phyloP scores from a whole-genome alignment of 2,329 filamentous ascomycete species.

The Penicillium sp. region DNA sequence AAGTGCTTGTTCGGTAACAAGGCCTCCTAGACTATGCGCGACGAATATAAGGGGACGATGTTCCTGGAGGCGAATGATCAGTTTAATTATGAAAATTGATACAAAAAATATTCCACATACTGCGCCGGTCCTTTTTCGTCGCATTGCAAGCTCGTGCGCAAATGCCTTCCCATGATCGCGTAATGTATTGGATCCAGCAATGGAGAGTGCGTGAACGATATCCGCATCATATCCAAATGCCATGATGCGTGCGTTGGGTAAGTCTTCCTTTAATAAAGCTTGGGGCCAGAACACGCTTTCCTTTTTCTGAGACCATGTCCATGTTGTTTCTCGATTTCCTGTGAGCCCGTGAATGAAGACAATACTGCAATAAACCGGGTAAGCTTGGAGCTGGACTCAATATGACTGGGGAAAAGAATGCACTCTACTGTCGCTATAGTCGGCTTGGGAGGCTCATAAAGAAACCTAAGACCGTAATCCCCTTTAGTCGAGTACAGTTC shows the following conservation, averaged over 20 bases:
- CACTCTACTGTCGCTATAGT: neutral
- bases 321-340: slow-evolving; percentile 24
- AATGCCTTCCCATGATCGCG: slow-evolving; percentile 7
- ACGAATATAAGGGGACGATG: slow-evolving; percentile 33
- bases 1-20: slow-evolving; percentile 28
- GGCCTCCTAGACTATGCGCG: slow-evolving; percentile 33
- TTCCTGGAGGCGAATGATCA: neutral
- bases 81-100: too few relatives aligned
- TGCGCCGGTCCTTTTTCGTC: neutral
- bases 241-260: slow-evolving; percentile 6
- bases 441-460: neutral
- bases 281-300: slow-evolving; percentile 18
- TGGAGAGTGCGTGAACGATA: slow-evolving; percentile 7
- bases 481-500: neutral
- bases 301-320: slow-evolving; percentile 12
- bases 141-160: neutral
- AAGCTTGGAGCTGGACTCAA: neutral
- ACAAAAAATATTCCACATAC: too few relatives aligned
- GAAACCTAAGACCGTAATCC: neutral
- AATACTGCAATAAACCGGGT: neutral
- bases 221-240: slow-evolving; percentile 22
- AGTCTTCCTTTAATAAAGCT: slow-evolving; percentile 11
- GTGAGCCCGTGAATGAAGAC: slow-evolving; percentile 27
- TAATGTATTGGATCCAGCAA: neutral
- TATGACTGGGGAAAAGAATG: neutral